These are phyloP conservation scores for Dictyostelium discoideum DNA, from an alignment of 78 protist genomes.

Conservation along the genomic window DNA sequence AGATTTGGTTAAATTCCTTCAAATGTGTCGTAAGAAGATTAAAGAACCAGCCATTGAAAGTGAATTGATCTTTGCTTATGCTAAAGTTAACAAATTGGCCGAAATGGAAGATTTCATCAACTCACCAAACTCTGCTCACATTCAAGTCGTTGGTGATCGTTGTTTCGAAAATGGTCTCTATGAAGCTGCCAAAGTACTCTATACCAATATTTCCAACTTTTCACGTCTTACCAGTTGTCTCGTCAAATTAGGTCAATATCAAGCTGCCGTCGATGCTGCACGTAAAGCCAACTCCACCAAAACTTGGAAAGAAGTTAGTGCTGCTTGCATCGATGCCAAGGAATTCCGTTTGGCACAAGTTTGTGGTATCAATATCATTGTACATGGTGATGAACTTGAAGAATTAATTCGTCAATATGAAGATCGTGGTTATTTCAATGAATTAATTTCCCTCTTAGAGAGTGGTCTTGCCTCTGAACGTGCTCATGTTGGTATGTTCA, in stretches of 20 bases:
- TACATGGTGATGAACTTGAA: slow-evolving; percentile 97
- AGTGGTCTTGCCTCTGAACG: slow-evolving; percentile 95
- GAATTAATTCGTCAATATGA: slow-evolving; percentile 92
- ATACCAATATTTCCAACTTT: slow-evolving; percentile 93
- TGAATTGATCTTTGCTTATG: slow-evolving; percentile 96
- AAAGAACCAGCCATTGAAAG: slow-evolving; percentile 97
- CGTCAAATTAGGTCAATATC: slow-evolving; percentile 92
- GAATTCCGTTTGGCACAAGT: slow-evolving; percentile 99
- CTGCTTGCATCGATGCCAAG: slow-evolving; percentile 97
- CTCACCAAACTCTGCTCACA: slow-evolving; percentile 91
- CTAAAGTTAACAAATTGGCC: slow-evolving; percentile 94
- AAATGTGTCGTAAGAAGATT: slow-evolving; percentile 92
- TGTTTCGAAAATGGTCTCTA: slow-evolving; percentile 96
- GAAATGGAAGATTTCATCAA: slow-evolving; percentile 99
- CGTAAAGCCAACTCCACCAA: slow-evolving; percentile 96
- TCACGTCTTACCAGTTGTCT: slow-evolving; percentile 96
- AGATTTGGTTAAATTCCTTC: slow-evolving; percentile 92
- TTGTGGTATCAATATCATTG: slow-evolving; percentile 97
- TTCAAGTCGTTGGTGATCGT: slow-evolving; percentile 96
- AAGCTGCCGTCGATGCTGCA: slow-evolving; percentile 99
- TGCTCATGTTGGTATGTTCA: slow-evolving; percentile 99
- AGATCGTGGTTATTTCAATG: slow-evolving; percentile 94
- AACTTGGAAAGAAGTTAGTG: slow-evolving; percentile 98
- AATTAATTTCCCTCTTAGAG: slow-evolving; percentile 94
- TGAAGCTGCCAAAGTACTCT: slow-evolving; percentile 98